Conservation (phyloP, 305 asterid genomes). For the Andrographis paniculata region DNA sequence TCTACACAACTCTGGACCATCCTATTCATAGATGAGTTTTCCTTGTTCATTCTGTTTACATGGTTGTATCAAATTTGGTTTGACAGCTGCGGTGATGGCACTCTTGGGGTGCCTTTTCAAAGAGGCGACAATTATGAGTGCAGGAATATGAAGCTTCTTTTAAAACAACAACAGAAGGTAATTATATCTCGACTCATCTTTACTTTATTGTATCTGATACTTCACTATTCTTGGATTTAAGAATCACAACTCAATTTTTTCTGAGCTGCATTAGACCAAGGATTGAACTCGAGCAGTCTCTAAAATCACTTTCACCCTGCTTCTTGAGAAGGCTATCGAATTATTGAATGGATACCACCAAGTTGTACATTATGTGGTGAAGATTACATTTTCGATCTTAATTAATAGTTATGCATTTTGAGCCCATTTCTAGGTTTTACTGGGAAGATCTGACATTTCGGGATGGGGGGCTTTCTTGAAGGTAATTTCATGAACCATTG, state of each 20-base stretch:
- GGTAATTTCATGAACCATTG: constrained; percentile 36
- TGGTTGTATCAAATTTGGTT: constrained; percentile 12
- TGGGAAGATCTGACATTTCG: constrained; percentile 83
- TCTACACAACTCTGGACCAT: not conserved
- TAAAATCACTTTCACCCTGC: too few relatives aligned
- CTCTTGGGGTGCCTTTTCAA: constrained; percentile 74
- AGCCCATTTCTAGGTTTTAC: constrained; percentile 49
- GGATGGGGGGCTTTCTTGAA: constrained; percentile 99
- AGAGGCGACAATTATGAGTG: constrained; percentile 91
- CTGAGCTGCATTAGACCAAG: too few relatives aligned
- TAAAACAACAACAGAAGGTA: constrained; percentile 94
- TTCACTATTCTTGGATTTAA: too few relatives aligned
- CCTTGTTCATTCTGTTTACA: not conserved
- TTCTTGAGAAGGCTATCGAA: too few relatives aligned
- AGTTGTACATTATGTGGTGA: too few relatives aligned
- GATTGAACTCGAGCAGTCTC: too few relatives aligned
- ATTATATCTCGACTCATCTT: constrained; percentile 8
- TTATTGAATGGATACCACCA: too few relatives aligned
- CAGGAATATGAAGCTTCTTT: constrained; percentile 92
- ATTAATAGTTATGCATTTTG: constrained; percentile 14
- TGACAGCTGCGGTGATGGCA: constrained; percentile 89
- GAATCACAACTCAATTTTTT: not conserved
- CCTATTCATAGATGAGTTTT: not conserved
- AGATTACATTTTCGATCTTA: too few relatives aligned
- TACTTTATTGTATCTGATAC: not conserved